Percentiles rank a stretch among this genome's conserved stretches.
These are phyloP conservation scores for Xylaria sp. DNA, from an alignment of 2,329 filamentous ascomycete species.

Conservation along the genomic window DNA sequence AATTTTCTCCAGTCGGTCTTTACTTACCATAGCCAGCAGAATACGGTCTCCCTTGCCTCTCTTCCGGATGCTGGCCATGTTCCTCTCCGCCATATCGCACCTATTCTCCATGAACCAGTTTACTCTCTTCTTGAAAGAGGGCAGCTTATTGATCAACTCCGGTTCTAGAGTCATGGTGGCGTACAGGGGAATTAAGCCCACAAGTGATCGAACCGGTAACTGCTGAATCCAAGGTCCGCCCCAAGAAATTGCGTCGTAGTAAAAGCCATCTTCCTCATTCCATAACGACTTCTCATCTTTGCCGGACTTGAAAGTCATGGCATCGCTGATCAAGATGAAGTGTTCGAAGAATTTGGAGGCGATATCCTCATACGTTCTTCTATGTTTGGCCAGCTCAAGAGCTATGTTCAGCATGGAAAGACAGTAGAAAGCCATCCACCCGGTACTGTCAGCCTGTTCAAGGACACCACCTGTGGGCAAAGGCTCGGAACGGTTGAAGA, in stretches of 20 bases:
- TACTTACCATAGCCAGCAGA: constrained; percentile 89
- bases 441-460: constrained; percentile 96
- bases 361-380: constrained; percentile 95
- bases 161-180: constrained; percentile 93
- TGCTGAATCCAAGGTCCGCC: constrained; percentile 94
- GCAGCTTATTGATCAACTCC: constrained; percentile 90
- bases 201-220: constrained; percentile 89
- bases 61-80: constrained; percentile 92
- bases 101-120: constrained; percentile 95
- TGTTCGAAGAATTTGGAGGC: constrained; percentile 99
- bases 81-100: constrained; percentile 87
- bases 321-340: constrained; percentile 97
- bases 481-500: constrained; percentile 97
- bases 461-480: constrained; percentile 92
- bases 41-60: constrained; percentile 91
- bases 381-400: constrained; percentile 92
- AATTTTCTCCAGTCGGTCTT: constrained; percentile 90
- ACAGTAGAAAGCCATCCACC: constrained; percentile 99
- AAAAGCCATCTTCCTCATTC: constrained; percentile 97
- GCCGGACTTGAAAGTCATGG: constrained; percentile 86
- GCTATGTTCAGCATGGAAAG: constrained; percentile 97
- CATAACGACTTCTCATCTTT: constrained; percentile 85
- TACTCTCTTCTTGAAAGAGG: constrained; percentile 90
- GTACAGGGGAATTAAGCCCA: constrained; percentile 93
- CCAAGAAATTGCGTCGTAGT: constrained; percentile 98